These are phyloP conservation scores for Neurospora sp. DNA, from an alignment of 495 filamentous ascomycete species.

Conservation along the genomic window DNA sequence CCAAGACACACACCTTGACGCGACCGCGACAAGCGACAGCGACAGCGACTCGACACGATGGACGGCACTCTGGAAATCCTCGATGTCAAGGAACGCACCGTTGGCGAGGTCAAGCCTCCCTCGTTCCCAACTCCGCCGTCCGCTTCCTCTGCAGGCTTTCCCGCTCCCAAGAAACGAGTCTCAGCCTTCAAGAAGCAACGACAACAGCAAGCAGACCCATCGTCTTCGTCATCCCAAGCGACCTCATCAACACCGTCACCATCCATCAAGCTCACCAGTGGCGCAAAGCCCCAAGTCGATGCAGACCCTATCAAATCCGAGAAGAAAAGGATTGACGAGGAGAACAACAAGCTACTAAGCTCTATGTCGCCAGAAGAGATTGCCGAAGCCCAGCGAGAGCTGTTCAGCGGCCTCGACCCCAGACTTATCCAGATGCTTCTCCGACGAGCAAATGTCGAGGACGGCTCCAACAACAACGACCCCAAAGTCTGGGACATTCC, in stretches of 20 bases:
- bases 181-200: slow-evolving; percentile 73
- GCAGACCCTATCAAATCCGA: slow-evolving; percentile 38
- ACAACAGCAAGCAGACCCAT: slow-evolving; percentile 15
- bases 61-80: slow-evolving; percentile 45
- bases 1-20: not conserved
- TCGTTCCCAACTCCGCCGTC: slow-evolving; percentile 50
- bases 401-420: slow-evolving; percentile 59
- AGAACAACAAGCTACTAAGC: slow-evolving; percentile 66
- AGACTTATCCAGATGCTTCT: slow-evolving; percentile 66
- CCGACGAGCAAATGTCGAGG: slow-evolving; percentile 68
- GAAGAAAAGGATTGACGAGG: slow-evolving; percentile 60
- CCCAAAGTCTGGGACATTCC: not conserved
- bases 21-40: not conserved
- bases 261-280: not conserved
- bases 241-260: not conserved
- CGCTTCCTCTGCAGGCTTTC: slow-evolving; percentile 63
- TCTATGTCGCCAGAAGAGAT: slow-evolving; percentile 79
- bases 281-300: not conserved
- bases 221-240: not conserved
- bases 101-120: slow-evolving; percentile 46
- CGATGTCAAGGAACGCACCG: slow-evolving; percentile 70
- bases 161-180: slow-evolving; percentile 67
- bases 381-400: slow-evolving; percentile 60
- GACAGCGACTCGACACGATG: slow-evolving; percentile 19
- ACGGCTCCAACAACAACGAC: slow-evolving; percentile 17